Conservation (phyloP, 1,284 basidiomycete genomes). For the Somion occarium region DNA sequence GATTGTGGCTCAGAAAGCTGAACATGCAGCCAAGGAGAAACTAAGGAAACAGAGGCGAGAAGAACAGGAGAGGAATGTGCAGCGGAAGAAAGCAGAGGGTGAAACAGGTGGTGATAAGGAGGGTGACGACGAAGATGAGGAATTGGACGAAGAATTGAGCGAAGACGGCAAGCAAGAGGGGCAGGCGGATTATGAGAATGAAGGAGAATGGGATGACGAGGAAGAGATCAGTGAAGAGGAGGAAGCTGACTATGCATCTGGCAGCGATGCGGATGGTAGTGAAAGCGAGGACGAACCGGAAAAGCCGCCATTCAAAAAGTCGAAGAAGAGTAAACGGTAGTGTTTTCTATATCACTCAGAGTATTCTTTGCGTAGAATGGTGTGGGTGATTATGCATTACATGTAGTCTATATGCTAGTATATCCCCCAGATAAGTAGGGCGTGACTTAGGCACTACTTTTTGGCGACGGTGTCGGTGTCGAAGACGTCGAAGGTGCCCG, state of each 20-base stretch:
- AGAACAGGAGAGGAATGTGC: conserved; percentile 87
- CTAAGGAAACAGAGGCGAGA: conserved; percentile 73
- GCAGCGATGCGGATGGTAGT: conserved; percentile 36
- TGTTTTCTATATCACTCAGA: not conserved
- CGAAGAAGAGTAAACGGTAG: conserved; percentile 36
- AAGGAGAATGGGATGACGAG: conserved; percentile 57
- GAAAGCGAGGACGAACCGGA: conserved; percentile 34
- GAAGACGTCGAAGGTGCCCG: conserved; percentile 12
- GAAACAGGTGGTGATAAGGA: conserved; percentile 31
- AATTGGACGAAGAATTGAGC: conserved; percentile 37
- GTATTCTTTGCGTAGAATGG: conserved; percentile 2
- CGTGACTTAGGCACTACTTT: conserved; percentile 15
- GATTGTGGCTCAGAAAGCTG: conserved; percentile 56
- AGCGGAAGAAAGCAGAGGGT: conserved; percentile 61
- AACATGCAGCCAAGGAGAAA: conserved; percentile 73
- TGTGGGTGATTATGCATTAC: conserved; percentile 2
- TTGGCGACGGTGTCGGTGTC: conserved; percentile 18
- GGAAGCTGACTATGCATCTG: conserved; percentile 29
- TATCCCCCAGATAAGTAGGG: not conserved
- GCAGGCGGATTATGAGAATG: conserved; percentile 38
- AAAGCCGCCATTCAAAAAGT: conserved; percentile 37
- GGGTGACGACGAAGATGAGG: conserved; percentile 37
- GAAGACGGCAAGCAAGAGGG: conserved; percentile 38
- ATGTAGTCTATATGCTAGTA: not conserved
- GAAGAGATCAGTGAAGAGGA: conserved; percentile 60